Evolutionary conservation across 768 basidiomycete species (phyloP).

Genomic region (Daedaleopsis sinensis): DNA sequence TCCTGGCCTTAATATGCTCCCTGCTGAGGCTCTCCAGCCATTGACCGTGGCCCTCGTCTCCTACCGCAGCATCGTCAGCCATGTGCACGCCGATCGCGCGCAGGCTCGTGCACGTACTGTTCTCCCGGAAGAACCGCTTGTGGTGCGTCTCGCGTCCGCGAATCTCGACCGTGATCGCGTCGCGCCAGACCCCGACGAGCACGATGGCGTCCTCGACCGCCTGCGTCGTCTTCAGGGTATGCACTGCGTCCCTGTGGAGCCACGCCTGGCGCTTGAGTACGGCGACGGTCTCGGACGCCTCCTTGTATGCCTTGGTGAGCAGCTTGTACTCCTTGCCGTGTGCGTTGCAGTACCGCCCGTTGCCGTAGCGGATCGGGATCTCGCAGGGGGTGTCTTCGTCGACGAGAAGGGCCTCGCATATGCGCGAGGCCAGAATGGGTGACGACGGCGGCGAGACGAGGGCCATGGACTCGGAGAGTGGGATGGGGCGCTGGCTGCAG

Average conservation of each 20-base stretch:
- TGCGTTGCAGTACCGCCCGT: not conserved
- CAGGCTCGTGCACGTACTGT: not conserved
- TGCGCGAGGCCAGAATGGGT: not conserved
- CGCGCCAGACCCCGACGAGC: not conserved
- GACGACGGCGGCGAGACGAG: conserved; percentile 1
- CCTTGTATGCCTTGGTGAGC: conserved; percentile 1
- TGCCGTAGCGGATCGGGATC: not conserved
- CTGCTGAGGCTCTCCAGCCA: not conserved
- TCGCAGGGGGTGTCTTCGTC: not conserved
- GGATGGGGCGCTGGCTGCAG: not conserved
- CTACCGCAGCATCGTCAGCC: not conserved
- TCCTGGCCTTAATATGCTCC: not conserved
- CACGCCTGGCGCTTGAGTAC: not conserved
- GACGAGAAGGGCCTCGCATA: not conserved
- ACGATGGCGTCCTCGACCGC: not conserved
- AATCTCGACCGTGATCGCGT: not conserved
- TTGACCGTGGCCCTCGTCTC: not conserved
- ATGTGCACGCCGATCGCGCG: not conserved
- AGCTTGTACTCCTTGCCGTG: not conserved
- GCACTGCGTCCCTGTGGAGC: not conserved
- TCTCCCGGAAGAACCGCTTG: not conserved
- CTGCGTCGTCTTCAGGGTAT: not conserved
- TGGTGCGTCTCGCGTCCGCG: not conserved
- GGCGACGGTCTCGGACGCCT: not conserved
- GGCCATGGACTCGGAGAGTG: not conserved